phyloP scores from a whole-genome alignment of 495 filamentous ascomycete genomes.

The Penicillium cataractarum region DNA sequence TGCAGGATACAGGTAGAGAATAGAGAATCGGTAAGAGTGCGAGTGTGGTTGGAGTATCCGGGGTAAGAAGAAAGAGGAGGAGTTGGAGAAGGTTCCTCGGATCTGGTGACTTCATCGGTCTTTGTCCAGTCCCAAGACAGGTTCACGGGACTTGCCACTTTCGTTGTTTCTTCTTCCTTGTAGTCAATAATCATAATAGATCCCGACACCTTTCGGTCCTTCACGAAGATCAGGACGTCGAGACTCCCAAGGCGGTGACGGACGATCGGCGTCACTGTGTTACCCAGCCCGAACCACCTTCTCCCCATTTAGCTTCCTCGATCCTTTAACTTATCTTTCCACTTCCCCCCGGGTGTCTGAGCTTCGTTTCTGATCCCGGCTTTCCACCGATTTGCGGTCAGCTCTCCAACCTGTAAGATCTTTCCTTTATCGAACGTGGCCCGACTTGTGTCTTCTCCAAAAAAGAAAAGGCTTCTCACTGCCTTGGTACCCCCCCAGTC shows the following conservation, averaged over 20 bases:
- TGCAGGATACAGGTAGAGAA: neutral
- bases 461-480: constrained; percentile 6
- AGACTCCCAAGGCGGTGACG: constrained; percentile 30
- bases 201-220: neutral
- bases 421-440: constrained; percentile 39
- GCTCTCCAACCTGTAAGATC: constrained; percentile 43
- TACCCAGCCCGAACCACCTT: constrained; percentile 7
- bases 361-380: constrained; percentile 17
- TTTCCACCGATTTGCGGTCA: constrained; percentile 23
- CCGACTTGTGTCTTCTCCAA: neutral
- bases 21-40: neutral
- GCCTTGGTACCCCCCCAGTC: constrained; percentile 4
- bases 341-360: constrained; percentile 7
- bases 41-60: neutral
- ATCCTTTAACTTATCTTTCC: constrained; percentile 19
- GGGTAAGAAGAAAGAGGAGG: neutral
- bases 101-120: neutral
- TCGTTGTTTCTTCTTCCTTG: neutral
- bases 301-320: constrained; percentile 17
- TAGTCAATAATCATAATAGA: neutral
- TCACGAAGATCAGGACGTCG: neutral
- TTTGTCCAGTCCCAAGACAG: neutral
- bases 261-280: constrained; percentile 27
- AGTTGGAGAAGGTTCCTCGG: neutral
- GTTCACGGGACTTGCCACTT: neutral